Percentiles rank a stretch among this genome's conserved stretches.
These are phyloP conservation scores for Corynascus novoguineensis DNA, from an alignment of 495 filamentous ascomycete genomes.

Conservation along the genomic window DNA sequence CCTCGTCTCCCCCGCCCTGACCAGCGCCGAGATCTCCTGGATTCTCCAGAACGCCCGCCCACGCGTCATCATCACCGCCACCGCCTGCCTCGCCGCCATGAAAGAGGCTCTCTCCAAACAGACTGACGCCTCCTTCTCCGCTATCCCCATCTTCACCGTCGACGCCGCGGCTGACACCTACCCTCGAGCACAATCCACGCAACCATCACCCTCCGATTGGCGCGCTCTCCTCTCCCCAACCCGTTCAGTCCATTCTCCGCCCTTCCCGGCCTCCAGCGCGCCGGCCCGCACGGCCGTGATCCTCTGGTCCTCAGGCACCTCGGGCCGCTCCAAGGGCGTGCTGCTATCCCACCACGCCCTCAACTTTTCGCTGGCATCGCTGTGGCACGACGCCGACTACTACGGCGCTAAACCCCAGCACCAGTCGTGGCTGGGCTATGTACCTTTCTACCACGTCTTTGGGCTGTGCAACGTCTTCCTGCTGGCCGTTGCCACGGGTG, in stretches of 20 bases:
- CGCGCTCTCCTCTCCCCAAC: constrained; percentile 14
- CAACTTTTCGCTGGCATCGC: constrained; percentile 25
- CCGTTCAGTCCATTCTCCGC: neutral
- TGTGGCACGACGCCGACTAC: constrained; percentile 36
- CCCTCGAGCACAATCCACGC: constrained; percentile 13
- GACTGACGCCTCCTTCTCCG: constrained; percentile 12
- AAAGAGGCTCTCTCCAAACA: constrained; percentile 22
- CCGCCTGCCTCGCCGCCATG: constrained; percentile 28
- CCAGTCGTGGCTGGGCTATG: constrained; percentile 48
- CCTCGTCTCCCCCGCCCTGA: constrained; percentile 31
- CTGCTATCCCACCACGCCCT: constrained; percentile 58
- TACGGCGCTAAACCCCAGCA: constrained; percentile 34
- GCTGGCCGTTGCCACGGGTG: constrained; percentile 52
- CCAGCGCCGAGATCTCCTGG: constrained; percentile 33
- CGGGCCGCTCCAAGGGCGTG: constrained; percentile 77
- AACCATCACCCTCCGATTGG: constrained; percentile 14
- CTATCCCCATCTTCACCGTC: constrained; percentile 28
- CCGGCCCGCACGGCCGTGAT: constrained; percentile 39
- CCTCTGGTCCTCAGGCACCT: constrained; percentile 84
- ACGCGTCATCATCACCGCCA: constrained; percentile 29
- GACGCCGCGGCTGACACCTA: constrained; percentile 22
- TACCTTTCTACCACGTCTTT: constrained; percentile 36
- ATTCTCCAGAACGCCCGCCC: constrained; percentile 32
- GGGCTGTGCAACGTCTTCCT: constrained; percentile 43
- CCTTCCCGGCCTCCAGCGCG: constrained; percentile 10